phyloP scores from a whole-genome alignment of 257 asterid species.

The Solanum rostratum region DNA sequence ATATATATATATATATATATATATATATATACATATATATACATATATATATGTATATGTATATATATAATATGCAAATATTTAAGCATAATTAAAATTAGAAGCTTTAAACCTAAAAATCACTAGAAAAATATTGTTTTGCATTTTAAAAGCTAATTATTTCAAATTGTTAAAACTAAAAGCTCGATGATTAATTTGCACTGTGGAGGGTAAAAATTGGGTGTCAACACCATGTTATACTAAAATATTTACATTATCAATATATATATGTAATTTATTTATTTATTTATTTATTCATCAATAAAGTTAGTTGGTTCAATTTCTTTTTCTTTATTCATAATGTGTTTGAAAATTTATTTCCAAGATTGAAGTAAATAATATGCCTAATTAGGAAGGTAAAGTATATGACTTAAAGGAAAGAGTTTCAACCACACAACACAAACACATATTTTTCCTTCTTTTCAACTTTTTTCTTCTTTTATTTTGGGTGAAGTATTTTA shows the following conservation, averaged over 20 bases:
- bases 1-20: no score
- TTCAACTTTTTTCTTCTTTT: neutral
- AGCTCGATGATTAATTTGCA: no score
- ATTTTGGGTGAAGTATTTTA: neutral
- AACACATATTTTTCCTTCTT: no score
- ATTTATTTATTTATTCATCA: neutral
- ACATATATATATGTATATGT: no score
- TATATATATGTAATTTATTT: neutral
- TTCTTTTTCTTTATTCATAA: neutral
- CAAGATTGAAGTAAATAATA: neutral
- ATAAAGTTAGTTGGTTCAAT: neutral
- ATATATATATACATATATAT: no score
- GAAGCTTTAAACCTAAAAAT: no score
- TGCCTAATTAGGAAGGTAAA: neutral
- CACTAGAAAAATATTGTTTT: no score
- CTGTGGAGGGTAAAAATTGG: no score
- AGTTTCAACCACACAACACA: neutral
- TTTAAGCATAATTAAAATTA: no score
- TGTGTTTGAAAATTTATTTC: neutral
- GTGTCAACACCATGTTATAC: neutral
- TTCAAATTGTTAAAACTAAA: no score
- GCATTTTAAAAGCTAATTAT: no score
- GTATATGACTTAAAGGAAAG: neutral
- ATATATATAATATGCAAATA: no score
- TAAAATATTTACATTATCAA: neutral